Evolutionary conservation across 352 stramenopile species (phyloP).

Genomic region (Globisporangium megalacanthum): DNA sequence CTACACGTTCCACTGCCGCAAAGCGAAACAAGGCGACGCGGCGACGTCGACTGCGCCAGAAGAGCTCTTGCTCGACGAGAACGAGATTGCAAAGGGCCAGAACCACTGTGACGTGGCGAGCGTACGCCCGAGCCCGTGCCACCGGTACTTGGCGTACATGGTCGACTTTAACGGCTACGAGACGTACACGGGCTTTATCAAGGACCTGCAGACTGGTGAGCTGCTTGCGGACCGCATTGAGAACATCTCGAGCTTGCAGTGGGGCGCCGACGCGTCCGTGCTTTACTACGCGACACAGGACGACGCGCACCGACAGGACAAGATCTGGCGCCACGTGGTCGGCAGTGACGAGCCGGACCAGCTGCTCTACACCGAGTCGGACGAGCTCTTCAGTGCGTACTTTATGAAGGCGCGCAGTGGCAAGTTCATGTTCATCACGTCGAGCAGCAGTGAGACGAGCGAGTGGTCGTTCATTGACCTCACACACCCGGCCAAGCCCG

Average conservation of each 20-base stretch:
- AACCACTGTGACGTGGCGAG: constrained; percentile 79
- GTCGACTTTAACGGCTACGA: constrained; percentile 94
- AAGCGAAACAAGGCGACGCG: constrained; percentile 34
- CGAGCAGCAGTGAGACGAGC: constrained; percentile 88
- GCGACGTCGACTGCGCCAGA: constrained; percentile 62
- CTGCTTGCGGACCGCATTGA: constrained; percentile 70
- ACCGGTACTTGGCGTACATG: constrained; percentile 92
- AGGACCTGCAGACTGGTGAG: constrained; percentile 71
- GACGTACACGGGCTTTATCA: constrained; percentile 90
- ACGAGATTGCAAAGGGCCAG: constrained; percentile 84
- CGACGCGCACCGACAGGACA: constrained; percentile 90
- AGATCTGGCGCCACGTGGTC: constrained; percentile 90
- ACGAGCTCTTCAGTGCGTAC: constrained; percentile 92
- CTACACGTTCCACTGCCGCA: constrained; percentile 77
- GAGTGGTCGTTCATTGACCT: constrained; percentile 85
- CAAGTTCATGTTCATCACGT: constrained; percentile 90
- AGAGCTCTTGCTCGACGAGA: constrained; percentile 93
- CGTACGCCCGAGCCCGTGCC: constrained; percentile 81
- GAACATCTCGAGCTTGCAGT: constrained; percentile 87
- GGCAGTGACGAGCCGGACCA: constrained; percentile 71
- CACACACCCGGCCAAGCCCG: constrained; percentile 33
- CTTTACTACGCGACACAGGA: constrained; percentile 94
- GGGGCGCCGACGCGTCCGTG: constrained; percentile 86
- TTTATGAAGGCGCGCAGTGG: constrained; percentile 90
- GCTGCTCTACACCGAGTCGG: constrained; percentile 92